These are phyloP conservation scores for Penicillium sp. DNA, from an alignment of 2,329 filamentous ascomycete genomes.

Conservation along the genomic window DNA sequence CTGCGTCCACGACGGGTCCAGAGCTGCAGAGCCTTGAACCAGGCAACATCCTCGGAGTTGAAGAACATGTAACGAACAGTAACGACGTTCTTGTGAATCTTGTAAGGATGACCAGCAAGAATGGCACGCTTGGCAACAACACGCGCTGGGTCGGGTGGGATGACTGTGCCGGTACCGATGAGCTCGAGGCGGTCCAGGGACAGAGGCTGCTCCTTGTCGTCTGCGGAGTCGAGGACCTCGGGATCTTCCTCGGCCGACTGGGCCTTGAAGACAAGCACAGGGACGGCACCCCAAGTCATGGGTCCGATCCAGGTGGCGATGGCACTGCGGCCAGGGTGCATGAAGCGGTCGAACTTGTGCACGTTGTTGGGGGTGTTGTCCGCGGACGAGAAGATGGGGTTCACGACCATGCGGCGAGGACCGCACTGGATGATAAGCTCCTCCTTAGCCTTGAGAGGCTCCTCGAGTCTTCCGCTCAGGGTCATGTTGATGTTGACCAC, in stretches of 20 bases:
- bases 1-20: constrained; percentile 89
- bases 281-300: constrained; percentile 89
- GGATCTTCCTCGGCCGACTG: constrained; percentile 33
- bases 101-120: constrained; percentile 93
- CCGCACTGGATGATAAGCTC: constrained; percentile 91
- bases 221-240: constrained; percentile 46
- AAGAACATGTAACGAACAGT: constrained; percentile 99
- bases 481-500: constrained; percentile 88
- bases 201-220: constrained; percentile 41
- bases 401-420: constrained; percentile 80
- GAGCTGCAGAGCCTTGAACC: constrained; percentile 95
- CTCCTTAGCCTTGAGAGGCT: constrained; percentile 85
- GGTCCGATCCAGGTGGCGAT: constrained; percentile 90
- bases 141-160: constrained; percentile 71
- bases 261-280: constrained; percentile 80
- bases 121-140: constrained; percentile 93
- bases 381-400: constrained; percentile 85
- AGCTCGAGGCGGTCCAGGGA: constrained; percentile 61
- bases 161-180: constrained; percentile 81
- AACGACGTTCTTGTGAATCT: constrained; percentile 97
- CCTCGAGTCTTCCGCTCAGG: constrained; percentile 72
- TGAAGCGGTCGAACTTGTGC: constrained; percentile 90
- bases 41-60: constrained; percentile 89
- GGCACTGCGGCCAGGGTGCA: constrained; percentile 86
- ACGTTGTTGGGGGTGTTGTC: constrained; percentile 94